A percentile compares a stretch with the other conserved stretches of the same genome.
phyloP scores from a whole-genome alignment of 148 eudicot genomes.

The Pouteria glomerata region DNA sequence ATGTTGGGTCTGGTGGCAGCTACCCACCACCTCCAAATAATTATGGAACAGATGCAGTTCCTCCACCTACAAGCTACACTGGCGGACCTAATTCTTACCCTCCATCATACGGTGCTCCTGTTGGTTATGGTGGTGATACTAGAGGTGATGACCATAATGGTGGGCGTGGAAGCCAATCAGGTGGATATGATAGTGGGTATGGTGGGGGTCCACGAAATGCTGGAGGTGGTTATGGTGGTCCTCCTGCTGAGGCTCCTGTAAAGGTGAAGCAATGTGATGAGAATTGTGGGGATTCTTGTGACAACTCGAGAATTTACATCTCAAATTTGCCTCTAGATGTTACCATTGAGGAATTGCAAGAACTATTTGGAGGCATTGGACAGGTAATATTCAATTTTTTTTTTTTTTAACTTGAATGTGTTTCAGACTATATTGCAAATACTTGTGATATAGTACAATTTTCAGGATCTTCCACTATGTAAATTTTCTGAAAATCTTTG shows the following conservation, averaged over 20 bases:
- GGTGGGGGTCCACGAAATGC: conserved; percentile 46
- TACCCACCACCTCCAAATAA: conserved; percentile 43
- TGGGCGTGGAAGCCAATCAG: conserved; percentile 58
- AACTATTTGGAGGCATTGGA: conserved; percentile 95
- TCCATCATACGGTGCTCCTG: conserved; percentile 70
- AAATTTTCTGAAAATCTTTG: background rate
- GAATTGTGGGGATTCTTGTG: conserved; percentile 77
- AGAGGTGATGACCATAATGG: conserved; percentile 44
- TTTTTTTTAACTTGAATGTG: background rate
- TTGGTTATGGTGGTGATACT: conserved; percentile 59
- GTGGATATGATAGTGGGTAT: conserved; percentile 68
- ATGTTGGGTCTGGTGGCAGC: conserved; percentile 50
- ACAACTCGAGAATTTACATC: conserved; percentile 81
- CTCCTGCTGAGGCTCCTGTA: conserved; percentile 48
- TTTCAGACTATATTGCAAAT: background rate
- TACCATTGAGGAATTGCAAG: conserved; percentile 69
- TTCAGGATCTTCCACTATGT: background rate
- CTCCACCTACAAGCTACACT: conserved; percentile 80
- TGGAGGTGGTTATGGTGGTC: conserved; percentile 45
- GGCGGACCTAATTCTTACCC: conserved; percentile 73
- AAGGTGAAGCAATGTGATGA: conserved; percentile 96
- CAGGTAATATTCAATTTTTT: conserved; percentile 44
- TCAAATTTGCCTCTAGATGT: conserved; percentile 95
- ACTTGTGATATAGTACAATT: background rate
- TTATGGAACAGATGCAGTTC: conserved; percentile 77